phyloP scores from a whole-genome alignment of 129 eudicot species.

The Chrysanthemum seticuspe region DNA sequence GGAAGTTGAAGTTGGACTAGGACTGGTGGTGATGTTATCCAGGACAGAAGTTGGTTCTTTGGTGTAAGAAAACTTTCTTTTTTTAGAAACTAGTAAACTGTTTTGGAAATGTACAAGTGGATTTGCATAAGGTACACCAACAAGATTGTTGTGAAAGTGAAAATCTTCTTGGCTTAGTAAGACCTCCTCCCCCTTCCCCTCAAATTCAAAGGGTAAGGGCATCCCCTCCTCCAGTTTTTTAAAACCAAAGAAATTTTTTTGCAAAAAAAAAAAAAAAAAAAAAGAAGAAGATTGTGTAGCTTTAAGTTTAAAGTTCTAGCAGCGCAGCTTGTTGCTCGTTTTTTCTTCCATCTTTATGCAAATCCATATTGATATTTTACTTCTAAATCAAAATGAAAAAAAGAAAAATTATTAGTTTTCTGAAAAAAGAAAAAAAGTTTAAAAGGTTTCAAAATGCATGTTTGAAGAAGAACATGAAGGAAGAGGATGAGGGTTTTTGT shows the following conservation, averaged over 20 bases:
- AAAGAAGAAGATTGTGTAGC: background rate
- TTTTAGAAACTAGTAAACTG: background rate
- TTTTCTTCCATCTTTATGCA: too few species aligned
- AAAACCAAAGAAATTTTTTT: background rate
- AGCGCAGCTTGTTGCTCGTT: too few species aligned
- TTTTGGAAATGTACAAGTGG: conserved; percentile 35
- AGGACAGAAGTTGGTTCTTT: conserved; percentile 82
- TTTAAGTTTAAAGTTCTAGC: background rate
- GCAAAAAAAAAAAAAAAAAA: background rate
- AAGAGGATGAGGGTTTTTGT: background rate
- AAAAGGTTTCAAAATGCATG: conserved; percentile 29
- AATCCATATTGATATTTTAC: too few species aligned
- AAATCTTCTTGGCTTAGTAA: conserved; percentile 30
- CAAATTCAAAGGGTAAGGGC: conserved; percentile 88
- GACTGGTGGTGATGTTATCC: conserved; percentile 63
- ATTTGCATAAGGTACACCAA: conserved; percentile 33
- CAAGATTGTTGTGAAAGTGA: conserved; percentile 10
- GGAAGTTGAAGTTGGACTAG: conserved; percentile 66
- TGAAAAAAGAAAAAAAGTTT: background rate
- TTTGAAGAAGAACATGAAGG: background rate
- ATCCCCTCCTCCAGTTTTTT: conserved; percentile 54
- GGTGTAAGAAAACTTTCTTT: conserved; percentile 16
- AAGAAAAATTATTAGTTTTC: too few species aligned
- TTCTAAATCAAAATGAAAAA: too few species aligned
- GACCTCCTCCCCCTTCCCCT: conserved; percentile 77